Evolutionary conservation across 192 early-diverging fungal species (phyloP).

Genomic region (Jimgerdemannia flammicorona): DNA sequence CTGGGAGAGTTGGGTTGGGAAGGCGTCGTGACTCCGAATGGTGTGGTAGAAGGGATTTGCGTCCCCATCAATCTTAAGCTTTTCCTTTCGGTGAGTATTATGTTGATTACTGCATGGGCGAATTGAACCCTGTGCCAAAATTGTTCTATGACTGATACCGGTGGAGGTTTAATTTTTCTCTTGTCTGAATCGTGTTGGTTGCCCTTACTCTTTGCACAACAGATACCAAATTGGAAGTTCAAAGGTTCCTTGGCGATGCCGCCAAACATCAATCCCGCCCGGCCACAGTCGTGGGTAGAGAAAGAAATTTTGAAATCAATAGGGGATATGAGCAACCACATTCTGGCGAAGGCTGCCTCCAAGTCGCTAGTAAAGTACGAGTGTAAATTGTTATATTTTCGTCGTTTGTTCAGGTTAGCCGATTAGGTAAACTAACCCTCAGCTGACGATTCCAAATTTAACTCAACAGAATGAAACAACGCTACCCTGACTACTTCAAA

Average conservation of each 20-base stretch:
- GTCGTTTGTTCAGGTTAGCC: too few relatives aligned
- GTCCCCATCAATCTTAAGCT: slow-evolving; percentile 55
- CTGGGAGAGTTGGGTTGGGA: slow-evolving; percentile 77
- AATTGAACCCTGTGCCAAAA: too few relatives aligned
- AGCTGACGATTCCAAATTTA: too few relatives aligned
- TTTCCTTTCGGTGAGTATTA: slow-evolving; percentile 55
- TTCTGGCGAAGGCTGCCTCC: slow-evolving; percentile 74
- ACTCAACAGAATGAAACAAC: slow-evolving; percentile 48
- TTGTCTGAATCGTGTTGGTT: background rate
- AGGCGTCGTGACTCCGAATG: slow-evolving; percentile 48
- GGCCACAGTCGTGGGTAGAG: slow-evolving; percentile 35
- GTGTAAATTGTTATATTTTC: background rate
- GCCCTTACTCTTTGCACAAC: slow-evolving; percentile 3
- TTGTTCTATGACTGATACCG: background rate
- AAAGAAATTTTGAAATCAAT: slow-evolving; percentile 66
- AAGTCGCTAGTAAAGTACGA: slow-evolving; percentile 60
- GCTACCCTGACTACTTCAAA: slow-evolving; percentile 56
- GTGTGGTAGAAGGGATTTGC: slow-evolving; percentile 55
- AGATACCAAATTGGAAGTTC: slow-evolving; percentile 48
- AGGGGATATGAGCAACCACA: slow-evolving; percentile 80
- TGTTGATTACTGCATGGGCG: background rate
- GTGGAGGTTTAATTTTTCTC: background rate
- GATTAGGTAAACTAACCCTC: too few relatives aligned
- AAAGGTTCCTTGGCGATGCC: slow-evolving; percentile 33
- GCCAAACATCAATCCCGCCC: slow-evolving; percentile 32